These are phyloP conservation scores for Gossypium aridum DNA, from an alignment of 441 rosid genomes.

Conservation along the genomic window DNA sequence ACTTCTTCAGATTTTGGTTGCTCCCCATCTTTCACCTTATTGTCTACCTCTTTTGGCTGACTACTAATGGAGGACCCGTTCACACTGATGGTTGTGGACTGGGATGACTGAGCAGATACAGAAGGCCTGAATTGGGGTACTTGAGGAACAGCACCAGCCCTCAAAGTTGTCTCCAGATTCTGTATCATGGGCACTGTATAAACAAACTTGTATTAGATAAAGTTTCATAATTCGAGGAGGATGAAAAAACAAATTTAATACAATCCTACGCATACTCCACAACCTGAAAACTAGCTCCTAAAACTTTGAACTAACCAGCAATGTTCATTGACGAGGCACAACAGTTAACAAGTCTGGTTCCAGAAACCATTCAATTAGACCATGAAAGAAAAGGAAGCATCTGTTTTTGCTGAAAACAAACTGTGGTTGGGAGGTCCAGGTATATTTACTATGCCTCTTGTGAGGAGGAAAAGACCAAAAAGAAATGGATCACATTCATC, in stretches of 20 bases:
- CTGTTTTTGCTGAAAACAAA: not conserved
- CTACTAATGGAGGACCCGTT: slow-evolving; percentile 19
- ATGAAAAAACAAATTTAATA: not conserved
- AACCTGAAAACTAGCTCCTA: not conserved
- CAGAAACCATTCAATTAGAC: not conserved
- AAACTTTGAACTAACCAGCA: not conserved
- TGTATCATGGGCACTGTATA: slow-evolving; percentile 91
- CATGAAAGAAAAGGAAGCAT: not conserved
- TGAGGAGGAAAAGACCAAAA: not conserved
- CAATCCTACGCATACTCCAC: not conserved
- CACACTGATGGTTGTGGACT: slow-evolving; percentile 9
- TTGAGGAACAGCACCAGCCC: slow-evolving; percentile 81
- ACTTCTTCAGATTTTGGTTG: slow-evolving; percentile 17
- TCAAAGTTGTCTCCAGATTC: slow-evolving; percentile 67
- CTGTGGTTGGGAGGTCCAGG: not conserved
- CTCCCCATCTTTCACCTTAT: slow-evolving; percentile 15
- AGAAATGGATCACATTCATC: not conserved
- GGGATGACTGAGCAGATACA: slow-evolving; percentile 19
- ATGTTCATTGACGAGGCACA: not conserved
- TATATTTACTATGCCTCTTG: no score
- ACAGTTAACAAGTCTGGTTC: not conserved
- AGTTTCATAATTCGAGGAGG: not conserved
- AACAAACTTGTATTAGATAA: not conserved
- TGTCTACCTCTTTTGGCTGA: slow-evolving; percentile 6
- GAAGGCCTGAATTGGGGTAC: slow-evolving; percentile 73